Percentiles rank a stretch among this genome's conserved stretches.
Conservation (phyloP, 208 protist species). For the Leishmania martiniquensis region DNA sequence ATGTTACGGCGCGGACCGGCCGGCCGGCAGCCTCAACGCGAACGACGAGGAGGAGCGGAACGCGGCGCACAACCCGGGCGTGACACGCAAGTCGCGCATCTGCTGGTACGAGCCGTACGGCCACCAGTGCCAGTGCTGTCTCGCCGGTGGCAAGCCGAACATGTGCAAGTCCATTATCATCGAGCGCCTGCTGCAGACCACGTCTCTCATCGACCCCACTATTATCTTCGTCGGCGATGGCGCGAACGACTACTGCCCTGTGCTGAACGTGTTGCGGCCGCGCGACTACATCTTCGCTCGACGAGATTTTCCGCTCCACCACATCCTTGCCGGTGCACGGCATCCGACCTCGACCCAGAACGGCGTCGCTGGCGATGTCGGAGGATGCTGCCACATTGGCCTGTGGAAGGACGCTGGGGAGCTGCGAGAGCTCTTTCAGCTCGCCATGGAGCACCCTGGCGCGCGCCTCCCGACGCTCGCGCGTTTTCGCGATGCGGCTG, state of each 20-base stretch:
- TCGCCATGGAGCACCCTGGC: slow-evolving; percentile 41
- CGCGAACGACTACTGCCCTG: slow-evolving; percentile 84
- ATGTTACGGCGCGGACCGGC: slow-evolving; percentile 19
- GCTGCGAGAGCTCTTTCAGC: slow-evolving; percentile 61
- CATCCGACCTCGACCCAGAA: slow-evolving; percentile 2
- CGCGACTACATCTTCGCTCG: slow-evolving; percentile 84
- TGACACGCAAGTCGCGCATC: slow-evolving; percentile 55
- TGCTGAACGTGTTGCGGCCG: slow-evolving; percentile 78
- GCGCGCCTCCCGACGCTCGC: slow-evolving; percentile 76
- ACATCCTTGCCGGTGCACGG: slow-evolving; percentile 36
- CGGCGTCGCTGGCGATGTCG: slow-evolving; percentile 14
- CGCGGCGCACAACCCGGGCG: slow-evolving; percentile 40
- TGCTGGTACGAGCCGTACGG: slow-evolving; percentile 81
- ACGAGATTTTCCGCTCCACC: slow-evolving; percentile 61
- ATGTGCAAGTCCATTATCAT: slow-evolving; percentile 91
- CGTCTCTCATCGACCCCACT: slow-evolving; percentile 81
- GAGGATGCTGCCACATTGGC: slow-evolving; percentile 78
- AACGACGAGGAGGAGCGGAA: slow-evolving; percentile 64
- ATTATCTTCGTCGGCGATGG: slow-evolving; percentile 90
- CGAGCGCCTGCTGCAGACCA: slow-evolving; percentile 70
- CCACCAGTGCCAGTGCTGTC: slow-evolving; percentile 69
- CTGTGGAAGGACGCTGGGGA: slow-evolving; percentile 75
- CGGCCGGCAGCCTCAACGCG: slow-evolving; percentile 17
- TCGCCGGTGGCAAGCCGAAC: slow-evolving; percentile 54
- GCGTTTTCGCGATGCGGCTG: slow-evolving; percentile 69